phyloP scores from a whole-genome alignment of 345 rosid species.

The Moricandia moricandioides region DNA sequence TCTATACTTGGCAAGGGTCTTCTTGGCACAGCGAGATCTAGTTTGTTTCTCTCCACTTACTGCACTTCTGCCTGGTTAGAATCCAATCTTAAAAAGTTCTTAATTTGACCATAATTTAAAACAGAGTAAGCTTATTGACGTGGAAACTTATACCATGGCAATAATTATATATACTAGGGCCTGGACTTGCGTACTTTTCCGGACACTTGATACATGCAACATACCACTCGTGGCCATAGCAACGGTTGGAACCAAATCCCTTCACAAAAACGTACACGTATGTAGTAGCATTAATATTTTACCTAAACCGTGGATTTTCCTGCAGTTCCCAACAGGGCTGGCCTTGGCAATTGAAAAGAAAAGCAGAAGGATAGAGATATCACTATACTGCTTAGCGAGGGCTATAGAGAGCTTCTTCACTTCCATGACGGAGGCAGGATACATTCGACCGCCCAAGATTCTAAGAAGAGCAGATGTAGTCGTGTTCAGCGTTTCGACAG shows the following conservation, averaged over 20 bases:
- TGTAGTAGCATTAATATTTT: not conserved
- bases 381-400: slow-evolving; percentile 95
- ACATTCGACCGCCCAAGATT: slow-evolving; percentile 50
- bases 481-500: slow-evolving; percentile 78
- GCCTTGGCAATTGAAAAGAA: slow-evolving; percentile 89
- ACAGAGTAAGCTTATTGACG: not conserved
- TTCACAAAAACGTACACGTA: not conserved
- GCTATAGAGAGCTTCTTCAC: slow-evolving; percentile 91
- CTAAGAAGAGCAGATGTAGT: slow-evolving; percentile 81
- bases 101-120: not conserved
- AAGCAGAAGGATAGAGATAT: slow-evolving; percentile 86
- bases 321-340: slow-evolving; percentile 83
- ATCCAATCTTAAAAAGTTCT: slow-evolving; percentile 3
- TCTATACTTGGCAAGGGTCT: slow-evolving; percentile 75
- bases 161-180: slow-evolving; percentile 46
- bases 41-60: slow-evolving; percentile 82
- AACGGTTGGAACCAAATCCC: slow-evolving; percentile 47
- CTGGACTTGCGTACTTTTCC: slow-evolving; percentile 85
- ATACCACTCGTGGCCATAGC: slow-evolving; percentile 79
- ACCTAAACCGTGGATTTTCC: not conserved
- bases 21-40: slow-evolving; percentile 87
- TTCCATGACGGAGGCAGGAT: slow-evolving; percentile 65
- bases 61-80: slow-evolving; percentile 93
- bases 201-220: slow-evolving; percentile 65
- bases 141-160: not conserved